Evolutionary conservation across 164 flowering plant species (phyloP), one percentile per base, ranked within the genome.

Genomic region (Magnolia sinica): DNA sequence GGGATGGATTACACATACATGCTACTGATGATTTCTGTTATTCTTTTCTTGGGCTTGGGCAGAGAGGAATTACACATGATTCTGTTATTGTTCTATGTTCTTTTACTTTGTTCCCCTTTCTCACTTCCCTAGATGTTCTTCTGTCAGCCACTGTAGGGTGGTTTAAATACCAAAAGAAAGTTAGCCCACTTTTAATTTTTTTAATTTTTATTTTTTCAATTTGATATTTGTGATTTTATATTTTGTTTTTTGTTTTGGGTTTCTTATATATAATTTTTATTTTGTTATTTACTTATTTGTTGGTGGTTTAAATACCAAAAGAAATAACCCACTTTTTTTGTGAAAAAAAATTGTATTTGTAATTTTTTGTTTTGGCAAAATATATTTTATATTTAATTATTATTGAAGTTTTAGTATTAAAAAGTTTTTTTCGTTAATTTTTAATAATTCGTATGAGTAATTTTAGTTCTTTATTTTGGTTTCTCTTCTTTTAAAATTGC

Each of bases 51-150:
- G 83, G 82, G 78, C 64, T 64, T 81, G 79, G 81, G 84, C 70
- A 80, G 77, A 80, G 76, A 52, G 82, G 89, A 87, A 89, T 87
- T 86, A 84, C 84, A 88, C 84, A 81, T 70, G 86, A 84, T 82
- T 85, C 87, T 87, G 87, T 86, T 80, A 78, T 16, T 55, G 13
- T 83, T 86, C 81, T 81, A 88, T 85, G 82, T 88, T 87, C 87
- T 79, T 82, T 84, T 84, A 84, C 85, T 55, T 85, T 85, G 85
- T 70, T 75, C 76, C 83, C 78, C 91, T 94, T 91, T 92, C 92
- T 82, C 98, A 79, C 86, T 90, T 88, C 89, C 95, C 96, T 76
- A 93, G 91, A 91, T 88, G 90, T 91, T 90, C 98, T 74, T 81
- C 86, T 79, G 78, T 76, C 72, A 64, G 72, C 52, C 51, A 23